Percentiles rank a stretch among this genome's conserved stretches.
These are phyloP conservation scores for Batkoa obscura DNA, from an alignment of 371 early-diverging fungal species.

Conservation along the genomic window DNA sequence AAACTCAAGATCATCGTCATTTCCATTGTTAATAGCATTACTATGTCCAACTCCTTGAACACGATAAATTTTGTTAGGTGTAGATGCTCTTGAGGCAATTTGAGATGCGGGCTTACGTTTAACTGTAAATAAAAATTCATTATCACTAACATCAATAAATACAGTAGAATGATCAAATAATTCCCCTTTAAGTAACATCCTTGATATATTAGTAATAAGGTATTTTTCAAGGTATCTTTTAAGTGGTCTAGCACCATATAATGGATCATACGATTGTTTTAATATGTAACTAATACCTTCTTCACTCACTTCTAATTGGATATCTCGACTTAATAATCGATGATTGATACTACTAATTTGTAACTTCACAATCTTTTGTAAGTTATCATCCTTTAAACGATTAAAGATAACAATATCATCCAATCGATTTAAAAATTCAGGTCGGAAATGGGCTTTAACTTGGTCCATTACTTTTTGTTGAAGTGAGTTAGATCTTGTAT, in stretches of 20 bases:
- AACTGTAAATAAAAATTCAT: background rate
- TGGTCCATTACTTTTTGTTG: constrained; percentile 43
- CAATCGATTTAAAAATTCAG: constrained; percentile 81
- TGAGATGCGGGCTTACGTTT: background rate
- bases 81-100: no score
- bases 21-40: no score
- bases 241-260: constrained; percentile 61
- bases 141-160: constrained; percentile 12
- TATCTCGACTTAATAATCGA: constrained; percentile 53
- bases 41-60: no score
- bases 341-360: constrained; percentile 52
- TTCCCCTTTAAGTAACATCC: constrained; percentile 38
- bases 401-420: constrained; percentile 52
- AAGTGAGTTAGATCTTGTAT: constrained; percentile 23
- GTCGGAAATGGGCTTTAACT: constrained; percentile 61
- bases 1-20: no score
- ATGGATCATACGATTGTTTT: constrained; percentile 60
- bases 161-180: constrained; percentile 23
- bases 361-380: constrained; percentile 60
- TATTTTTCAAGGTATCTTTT: constrained; percentile 40
- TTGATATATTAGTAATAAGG: constrained; percentile 49
- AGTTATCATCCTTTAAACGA: constrained; percentile 17
- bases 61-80: no score
- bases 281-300: constrained; percentile 57
- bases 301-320: constrained; percentile 43